Conservation (phyloP, 257 asterid species). For the Petrea volubilis region DNA sequence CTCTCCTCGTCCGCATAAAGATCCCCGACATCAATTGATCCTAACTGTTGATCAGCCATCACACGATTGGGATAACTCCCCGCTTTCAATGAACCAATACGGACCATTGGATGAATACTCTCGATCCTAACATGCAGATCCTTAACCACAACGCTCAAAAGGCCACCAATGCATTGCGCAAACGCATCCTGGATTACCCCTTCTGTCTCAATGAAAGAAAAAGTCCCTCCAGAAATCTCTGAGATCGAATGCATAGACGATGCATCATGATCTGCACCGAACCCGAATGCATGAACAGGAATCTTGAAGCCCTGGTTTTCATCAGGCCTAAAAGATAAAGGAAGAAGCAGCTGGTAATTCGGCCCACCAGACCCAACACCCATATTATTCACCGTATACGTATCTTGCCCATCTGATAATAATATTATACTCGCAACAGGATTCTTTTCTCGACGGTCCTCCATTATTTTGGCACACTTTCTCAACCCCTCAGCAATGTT, state of each 20-base stretch:
- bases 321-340: conserved; percentile 59
- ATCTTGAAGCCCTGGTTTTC: conserved; percentile 55
- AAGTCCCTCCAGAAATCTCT: conserved; percentile 93
- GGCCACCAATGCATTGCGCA: conserved; percentile 99
- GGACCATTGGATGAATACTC: conserved; percentile 53
- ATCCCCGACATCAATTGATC: conserved; percentile 80
- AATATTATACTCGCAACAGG: conserved; percentile 85
- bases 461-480: conserved; percentile 90
- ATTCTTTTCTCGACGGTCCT: conserved; percentile 77
- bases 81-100: conserved; percentile 57
- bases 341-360: conserved; percentile 73
- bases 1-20: conserved; percentile 95
- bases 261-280: conserved; percentile 91
- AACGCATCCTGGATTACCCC: conserved; percentile 96
- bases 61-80: conserved; percentile 75
- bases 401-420: conserved; percentile 95
- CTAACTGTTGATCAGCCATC: conserved; percentile 48
- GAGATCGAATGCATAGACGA: conserved; percentile 90
- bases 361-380: conserved; percentile 27
- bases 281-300: conserved; percentile 94
- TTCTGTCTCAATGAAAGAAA: conserved; percentile 95
- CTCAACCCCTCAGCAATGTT: conserved; percentile 96
- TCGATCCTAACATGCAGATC: conserved; percentile 60
- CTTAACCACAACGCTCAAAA: conserved; percentile 89
- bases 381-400: conserved; percentile 65